Evolutionary conservation across 352 stramenopile species (phyloP).

Genomic region (Pythium brachiatum): DNA sequence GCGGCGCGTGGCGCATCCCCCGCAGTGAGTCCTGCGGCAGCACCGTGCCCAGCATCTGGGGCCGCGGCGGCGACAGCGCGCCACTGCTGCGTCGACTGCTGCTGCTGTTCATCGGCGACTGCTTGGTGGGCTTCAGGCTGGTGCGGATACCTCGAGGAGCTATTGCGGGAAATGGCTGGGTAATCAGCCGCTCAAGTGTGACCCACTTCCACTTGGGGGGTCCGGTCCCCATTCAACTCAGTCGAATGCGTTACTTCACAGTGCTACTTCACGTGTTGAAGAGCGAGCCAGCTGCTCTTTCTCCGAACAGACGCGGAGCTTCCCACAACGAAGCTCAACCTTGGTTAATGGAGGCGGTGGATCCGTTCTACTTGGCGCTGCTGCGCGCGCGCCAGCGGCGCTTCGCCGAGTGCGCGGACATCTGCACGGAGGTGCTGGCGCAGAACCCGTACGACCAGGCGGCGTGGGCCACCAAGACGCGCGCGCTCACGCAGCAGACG

Average conservation of each 20-base stretch:
- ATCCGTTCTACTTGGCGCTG: slow-evolving; percentile 87
- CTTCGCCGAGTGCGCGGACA: slow-evolving; percentile 76
- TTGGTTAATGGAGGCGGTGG: slow-evolving; percentile 68
- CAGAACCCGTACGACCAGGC: slow-evolving; percentile 88
- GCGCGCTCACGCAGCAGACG: slow-evolving; percentile 84
- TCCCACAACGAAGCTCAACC: background rate
- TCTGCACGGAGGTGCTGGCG: slow-evolving; percentile 82
- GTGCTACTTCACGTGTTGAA: slow-evolving; percentile 30
- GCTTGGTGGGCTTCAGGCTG: background rate
- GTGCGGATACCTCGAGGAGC: background rate
- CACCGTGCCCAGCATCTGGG: slow-evolving; percentile 39
- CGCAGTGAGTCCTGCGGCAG: slow-evolving; percentile 52
- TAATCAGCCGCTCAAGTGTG: background rate
- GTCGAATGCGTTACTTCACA: slow-evolving; percentile 22
- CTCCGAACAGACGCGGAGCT: slow-evolving; percentile 5
- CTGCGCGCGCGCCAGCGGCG: slow-evolving; percentile 71
- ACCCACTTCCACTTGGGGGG: background rate
- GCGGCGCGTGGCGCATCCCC: slow-evolving; percentile 12
- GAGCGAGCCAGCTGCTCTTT: too few species aligned
- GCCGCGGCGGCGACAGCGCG: slow-evolving; percentile 11
- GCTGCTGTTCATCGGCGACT: background rate
- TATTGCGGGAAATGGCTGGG: slow-evolving; percentile 1
- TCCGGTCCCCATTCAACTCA: background rate
- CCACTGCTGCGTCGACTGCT: background rate
- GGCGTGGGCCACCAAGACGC: slow-evolving; percentile 90